Conservation (phyloP, 2,329 filamentous ascomycete species). For the Pestalotiopsis sp. region DNA sequence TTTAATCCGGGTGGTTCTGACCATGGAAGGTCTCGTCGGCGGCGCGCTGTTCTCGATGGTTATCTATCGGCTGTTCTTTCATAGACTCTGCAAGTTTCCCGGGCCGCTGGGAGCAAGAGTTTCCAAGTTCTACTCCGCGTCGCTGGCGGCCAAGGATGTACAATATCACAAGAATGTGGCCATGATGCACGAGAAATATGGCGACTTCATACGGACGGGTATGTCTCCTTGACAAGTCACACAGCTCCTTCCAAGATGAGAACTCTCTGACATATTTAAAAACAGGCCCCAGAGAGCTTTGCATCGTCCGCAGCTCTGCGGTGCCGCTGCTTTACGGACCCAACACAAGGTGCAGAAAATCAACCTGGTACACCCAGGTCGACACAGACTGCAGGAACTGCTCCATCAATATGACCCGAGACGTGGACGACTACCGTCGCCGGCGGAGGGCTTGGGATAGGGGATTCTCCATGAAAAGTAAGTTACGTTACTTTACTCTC, state of each 20-base stretch:
- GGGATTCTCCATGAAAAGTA: not conserved
- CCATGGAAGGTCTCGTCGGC: not conserved
- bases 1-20: not conserved
- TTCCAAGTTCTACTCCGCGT: not conserved
- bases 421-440: constrained; percentile 3
- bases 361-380: constrained; percentile 9
- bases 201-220: constrained; percentile 13
- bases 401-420: constrained; percentile 1
- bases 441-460: constrained; percentile 12
- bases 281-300: constrained; percentile 1
- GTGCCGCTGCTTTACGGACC: constrained; percentile 5
- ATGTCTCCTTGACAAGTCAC: not conserved
- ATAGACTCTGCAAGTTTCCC: constrained; percentile 5
- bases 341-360: not conserved
- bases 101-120: constrained; percentile 3
- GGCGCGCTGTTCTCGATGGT: constrained; percentile 2
- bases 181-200: not conserved
- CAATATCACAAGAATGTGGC: constrained; percentile 7
- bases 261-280: not conserved
- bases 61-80: constrained; percentile 8
- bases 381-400: not conserved
- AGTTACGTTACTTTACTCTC: no score
- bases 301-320: constrained; percentile 5
- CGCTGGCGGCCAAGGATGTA: not conserved
- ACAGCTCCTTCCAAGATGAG: no score